These are phyloP conservation scores for Euphorbia tirucalli DNA, from an alignment of 345 rosid species.

Conservation along the genomic window DNA sequence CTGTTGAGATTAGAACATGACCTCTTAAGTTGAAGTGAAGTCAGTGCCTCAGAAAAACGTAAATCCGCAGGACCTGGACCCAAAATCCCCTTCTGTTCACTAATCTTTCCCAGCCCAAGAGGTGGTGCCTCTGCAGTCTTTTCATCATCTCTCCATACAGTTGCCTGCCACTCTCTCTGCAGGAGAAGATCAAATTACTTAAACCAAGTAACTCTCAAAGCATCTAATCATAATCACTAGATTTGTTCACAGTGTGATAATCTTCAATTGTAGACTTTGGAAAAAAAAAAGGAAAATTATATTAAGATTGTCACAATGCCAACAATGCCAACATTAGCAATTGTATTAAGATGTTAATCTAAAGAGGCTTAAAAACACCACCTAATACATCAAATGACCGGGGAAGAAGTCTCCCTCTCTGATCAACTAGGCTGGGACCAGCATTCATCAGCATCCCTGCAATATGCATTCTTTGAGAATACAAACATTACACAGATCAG, in stretches of 20 bases:
- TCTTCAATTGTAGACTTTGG: constrained; percentile 37
- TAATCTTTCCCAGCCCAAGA: constrained; percentile 77
- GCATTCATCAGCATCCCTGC: constrained; percentile 70
- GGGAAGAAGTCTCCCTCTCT: constrained; percentile 89
- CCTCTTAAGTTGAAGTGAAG: no score
- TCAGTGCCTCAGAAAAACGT: constrained; percentile 78
- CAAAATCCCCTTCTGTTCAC: constrained; percentile 83
- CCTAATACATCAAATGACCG: constrained; percentile 81
- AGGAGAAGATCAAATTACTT: neutral
- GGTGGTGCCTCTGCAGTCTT: constrained; percentile 43
- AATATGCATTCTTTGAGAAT: constrained; percentile 51
- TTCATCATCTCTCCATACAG: constrained; percentile 55
- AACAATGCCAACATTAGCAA: neutral
- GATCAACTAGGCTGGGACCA: constrained; percentile 71
- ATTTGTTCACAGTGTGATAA: neutral
- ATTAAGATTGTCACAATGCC: constrained; percentile 71
- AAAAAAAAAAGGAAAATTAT: constrained; percentile 79
- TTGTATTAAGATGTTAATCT: constrained; percentile 8
- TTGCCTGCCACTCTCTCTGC: constrained; percentile 60
- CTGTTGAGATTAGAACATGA: no score
- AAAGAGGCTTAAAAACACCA: constrained; percentile 26
- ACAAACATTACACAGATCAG: neutral
- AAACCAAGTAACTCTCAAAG: no score
- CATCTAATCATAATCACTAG: neutral
- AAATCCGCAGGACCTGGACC: constrained; percentile 95